phyloP scores from a whole-genome alignment of 2,329 filamentous ascomycete species.

The Xylaria sp. region DNA sequence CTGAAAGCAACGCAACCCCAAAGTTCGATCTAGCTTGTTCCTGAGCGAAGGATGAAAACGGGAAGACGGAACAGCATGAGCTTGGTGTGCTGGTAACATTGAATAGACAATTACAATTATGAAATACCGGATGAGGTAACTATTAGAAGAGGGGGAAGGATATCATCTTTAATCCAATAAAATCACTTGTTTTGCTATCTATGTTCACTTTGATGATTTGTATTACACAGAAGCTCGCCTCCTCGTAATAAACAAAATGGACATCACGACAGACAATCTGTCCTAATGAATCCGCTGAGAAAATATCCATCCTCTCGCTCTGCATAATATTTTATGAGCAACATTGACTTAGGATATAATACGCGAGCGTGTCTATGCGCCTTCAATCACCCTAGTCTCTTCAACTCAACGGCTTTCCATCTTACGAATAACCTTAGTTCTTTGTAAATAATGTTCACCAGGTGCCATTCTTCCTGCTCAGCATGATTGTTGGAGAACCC shows the following conservation, averaged over 20 bases:
- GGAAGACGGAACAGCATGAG: neutral
- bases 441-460: neutral
- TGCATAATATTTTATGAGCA: too few relatives aligned
- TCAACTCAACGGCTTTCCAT: neutral
- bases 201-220: too few relatives aligned
- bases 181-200: too few relatives aligned
- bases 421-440: neutral
- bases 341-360: neutral
- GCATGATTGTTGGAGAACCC: too few relatives aligned
- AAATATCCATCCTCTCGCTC: neutral
- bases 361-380: neutral
- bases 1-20: constrained; percentile 37
- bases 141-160: neutral
- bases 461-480: neutral
- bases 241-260: neutral
- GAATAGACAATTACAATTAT: constrained; percentile 12
- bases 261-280: neutral
- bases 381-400: too few relatives aligned
- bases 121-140: neutral
- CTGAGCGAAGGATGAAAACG: neutral
- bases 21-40: constrained; percentile 45
- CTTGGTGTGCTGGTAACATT: neutral
- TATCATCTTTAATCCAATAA: too few relatives aligned
- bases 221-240: too few relatives aligned
- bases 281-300: neutral